phyloP scores from a whole-genome alignment of 2,329 filamentous ascomycete genomes.

The Tolypocladium tundrense region DNA sequence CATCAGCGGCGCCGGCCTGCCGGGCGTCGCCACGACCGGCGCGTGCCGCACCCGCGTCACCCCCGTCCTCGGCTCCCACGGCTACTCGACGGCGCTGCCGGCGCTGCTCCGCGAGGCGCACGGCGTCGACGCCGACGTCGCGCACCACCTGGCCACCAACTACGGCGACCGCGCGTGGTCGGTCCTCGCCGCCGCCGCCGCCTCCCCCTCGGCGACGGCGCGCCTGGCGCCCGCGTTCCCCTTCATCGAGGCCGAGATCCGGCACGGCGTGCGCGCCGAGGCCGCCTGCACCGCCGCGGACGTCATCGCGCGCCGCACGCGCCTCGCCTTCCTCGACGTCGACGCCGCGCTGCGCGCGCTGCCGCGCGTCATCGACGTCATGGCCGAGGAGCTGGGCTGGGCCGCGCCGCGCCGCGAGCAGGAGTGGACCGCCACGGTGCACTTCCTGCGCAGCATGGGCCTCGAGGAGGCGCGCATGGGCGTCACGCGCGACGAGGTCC shows the following conservation, averaged over 20 bases:
- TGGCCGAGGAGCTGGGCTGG: slow-evolving; percentile 62
- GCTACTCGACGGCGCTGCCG: slow-evolving; percentile 35
- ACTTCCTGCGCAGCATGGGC: slow-evolving; percentile 35
- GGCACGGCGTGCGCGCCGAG: slow-evolving; percentile 62
- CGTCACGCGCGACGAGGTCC: slow-evolving; percentile 11
- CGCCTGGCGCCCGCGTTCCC: slow-evolving; percentile 58
- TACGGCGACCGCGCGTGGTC: slow-evolving; percentile 56
- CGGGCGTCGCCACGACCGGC: slow-evolving; percentile 47
- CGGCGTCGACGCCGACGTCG: slow-evolving; percentile 27
- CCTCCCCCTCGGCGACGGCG: slow-evolving; percentile 35
- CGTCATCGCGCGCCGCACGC: slow-evolving; percentile 58
- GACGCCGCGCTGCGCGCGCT: slow-evolving; percentile 60
- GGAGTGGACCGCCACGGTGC: slow-evolving; percentile 42
- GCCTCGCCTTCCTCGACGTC: slow-evolving; percentile 67
- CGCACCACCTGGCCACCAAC: slow-evolving; percentile 28
- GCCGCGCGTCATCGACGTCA: slow-evolving; percentile 60
- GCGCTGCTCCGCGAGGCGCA: slow-evolving; percentile 26
- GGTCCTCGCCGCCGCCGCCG: slow-evolving; percentile 43
- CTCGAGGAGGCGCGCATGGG: slow-evolving; percentile 17
- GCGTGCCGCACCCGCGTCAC: slow-evolving; percentile 66
- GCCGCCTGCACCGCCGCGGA: slow-evolving; percentile 64
- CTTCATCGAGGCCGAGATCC: slow-evolving; percentile 64
- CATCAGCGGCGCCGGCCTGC: slow-evolving; percentile 52
- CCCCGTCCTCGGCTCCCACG: slow-evolving; percentile 66
- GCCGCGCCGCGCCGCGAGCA: slow-evolving; percentile 43